Evolutionary conservation across 495 filamentous ascomycete genomes (phyloP), one percentile per base, ranked within the genome.

Genomic region (Aspergillus sclerotioniger): DNA sequence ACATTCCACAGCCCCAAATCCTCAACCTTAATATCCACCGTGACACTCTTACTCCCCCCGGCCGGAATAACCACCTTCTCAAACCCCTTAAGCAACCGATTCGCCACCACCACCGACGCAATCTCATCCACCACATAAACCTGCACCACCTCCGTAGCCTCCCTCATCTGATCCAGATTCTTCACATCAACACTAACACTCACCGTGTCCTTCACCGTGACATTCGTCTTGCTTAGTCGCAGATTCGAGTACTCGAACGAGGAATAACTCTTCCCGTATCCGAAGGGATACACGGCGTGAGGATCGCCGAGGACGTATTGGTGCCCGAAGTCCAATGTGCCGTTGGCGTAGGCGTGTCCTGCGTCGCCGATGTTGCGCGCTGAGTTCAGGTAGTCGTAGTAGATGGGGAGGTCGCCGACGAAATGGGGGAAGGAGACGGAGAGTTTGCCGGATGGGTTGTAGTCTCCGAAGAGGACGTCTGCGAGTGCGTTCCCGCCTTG

Each of bases 311-410:
- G 74, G 20, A 88, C 87, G 60, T 89, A 90, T 59, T 83, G 80
- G 61, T 84, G 81, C 0, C 85, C 86, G 56, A 89, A 90, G 5
- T 77, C 71, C 46, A 90, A 65, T 0, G 81, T 83, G 1, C 85
- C 86, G 45, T 90, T 84, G 0, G 65, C 61, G 41, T 72, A 69
- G 3, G 74, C 67, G 0, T 60, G 51, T 0, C 87, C 86, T 0
- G 81, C 74, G 50, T 81, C 77, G 1, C 76, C 71, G 17, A 69
- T 72, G 1, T 66, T 64, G 10, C 87, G 80, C n/a, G 79, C 84
- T 0, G 84, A 85, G 69, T 89, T 89, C 17, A 84, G 71, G 67
- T 87, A 86, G 60, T 90, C 87, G 66, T 90, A 90, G 71, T 84
- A 88, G 51, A 87, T 76, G 0, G 87, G 87, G 3, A 84, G 74